Base-by-base conservation (phyloP, 2,329 filamentous ascomycete species). In the Monosporascus sp. region DNA sequence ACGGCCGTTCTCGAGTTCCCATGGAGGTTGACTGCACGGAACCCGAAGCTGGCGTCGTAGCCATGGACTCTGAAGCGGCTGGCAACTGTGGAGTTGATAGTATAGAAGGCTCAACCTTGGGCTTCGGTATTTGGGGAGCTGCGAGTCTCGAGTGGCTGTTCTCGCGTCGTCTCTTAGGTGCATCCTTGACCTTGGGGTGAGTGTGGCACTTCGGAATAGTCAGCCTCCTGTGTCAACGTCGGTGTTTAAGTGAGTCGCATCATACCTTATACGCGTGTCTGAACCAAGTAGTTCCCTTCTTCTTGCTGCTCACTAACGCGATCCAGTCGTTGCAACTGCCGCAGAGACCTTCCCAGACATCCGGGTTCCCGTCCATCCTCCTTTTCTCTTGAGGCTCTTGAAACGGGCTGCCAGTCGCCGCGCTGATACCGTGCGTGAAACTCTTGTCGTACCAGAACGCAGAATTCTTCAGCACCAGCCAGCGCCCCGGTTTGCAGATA, bases 391-490 rank as follows among this genome's bases (percentile, higher is more conserved):
- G 82, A 3, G 90, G 90, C 60, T 88, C 85, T 66, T 89, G 85
- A 72, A 94, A 93, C 3, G 86, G 83, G 58, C 80, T 85, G 24
- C 90, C 89, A 0, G 89, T 93, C 4, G 88, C 86, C 28, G 88
- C 89, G 65, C 87, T 91, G 68, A 95, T 90, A 49, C 90, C 90
- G 65, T 95, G 91, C 2, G 88, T 90, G 69, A 94, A 95, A 53
- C 87, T 89, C 76, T 94, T 93, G 74, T 95, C 90, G 70, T 95
- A 95, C 90, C 91, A 95, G 69, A 90, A 96, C 7, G 90, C 90
- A 52, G 88, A 92, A 72, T 95, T 94, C 75, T 94, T 95, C 55
- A 96, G 76, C 17, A 92, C 89, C 51, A 93, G 80, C 91, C 91
- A 95, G 49, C 89, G 79, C 3, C 89, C 89, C 2, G 89, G 87